A percentile compares a stretch with the other conserved stretches of the same genome.
Evolutionary conservation across 1,284 basidiomycete species (phyloP).

Genomic region (Taiwanofungus camphoratus): DNA sequence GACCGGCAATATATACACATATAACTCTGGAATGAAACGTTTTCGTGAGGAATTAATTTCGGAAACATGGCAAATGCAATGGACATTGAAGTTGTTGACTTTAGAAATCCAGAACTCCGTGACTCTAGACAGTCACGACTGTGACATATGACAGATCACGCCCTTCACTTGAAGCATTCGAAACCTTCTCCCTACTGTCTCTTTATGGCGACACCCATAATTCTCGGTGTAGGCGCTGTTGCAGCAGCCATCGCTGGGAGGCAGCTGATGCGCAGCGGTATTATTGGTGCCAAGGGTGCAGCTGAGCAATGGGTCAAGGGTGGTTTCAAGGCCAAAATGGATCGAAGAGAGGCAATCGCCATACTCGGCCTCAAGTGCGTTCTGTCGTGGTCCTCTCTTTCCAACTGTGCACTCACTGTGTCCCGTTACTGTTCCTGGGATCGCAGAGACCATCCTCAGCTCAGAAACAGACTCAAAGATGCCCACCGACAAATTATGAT

Average conservation of each 20-base stretch:
- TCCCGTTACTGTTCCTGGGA: not conserved
- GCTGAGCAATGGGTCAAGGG: slow-evolving; percentile 89
- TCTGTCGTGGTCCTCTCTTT: not conserved
- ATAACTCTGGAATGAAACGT: no score
- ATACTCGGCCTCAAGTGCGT: slow-evolving; percentile 90
- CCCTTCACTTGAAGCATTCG: not conserved
- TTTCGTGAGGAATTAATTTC: no score
- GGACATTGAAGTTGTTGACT: no score
- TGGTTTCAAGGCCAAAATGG: slow-evolving; percentile 96
- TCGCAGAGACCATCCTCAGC: slow-evolving; percentile 66
- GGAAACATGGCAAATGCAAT: no score
- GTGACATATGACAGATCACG: not conserved
- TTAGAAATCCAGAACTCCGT: no score
- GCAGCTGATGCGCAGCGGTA: slow-evolving; percentile 53
- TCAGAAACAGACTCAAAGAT: slow-evolving; percentile 78
- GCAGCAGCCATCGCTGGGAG: slow-evolving; percentile 78
- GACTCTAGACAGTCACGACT: no score
- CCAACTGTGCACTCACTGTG: not conserved
- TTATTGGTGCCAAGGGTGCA: slow-evolving; percentile 52
- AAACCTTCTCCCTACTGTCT: not conserved
- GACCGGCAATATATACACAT: no score
- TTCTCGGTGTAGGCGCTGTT: slow-evolving; percentile 75
- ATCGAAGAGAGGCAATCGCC: slow-evolving; percentile 86
- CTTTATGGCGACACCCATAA: slow-evolving; percentile 74
- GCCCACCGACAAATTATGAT: slow-evolving; percentile 92